Conservation (phyloP, 306 rosid genomes). For the Gleditsia sinensis region DNA sequence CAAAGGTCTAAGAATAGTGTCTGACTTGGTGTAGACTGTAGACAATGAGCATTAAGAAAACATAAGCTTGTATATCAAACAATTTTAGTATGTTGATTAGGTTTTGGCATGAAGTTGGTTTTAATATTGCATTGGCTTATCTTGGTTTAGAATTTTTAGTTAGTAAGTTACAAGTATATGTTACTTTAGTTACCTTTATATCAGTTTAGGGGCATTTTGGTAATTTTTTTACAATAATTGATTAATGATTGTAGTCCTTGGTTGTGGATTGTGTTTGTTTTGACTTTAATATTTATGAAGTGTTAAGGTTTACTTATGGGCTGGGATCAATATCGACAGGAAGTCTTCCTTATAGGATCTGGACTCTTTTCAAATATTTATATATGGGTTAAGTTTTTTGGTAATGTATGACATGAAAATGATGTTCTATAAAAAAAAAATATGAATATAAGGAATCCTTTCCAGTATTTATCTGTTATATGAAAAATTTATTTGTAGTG, state of each 20-base stretch:
- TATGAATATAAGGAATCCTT: background rate
- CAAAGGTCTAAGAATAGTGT: background rate
- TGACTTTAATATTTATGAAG: background rate
- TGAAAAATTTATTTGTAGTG: background rate
- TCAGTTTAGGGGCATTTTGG: no score
- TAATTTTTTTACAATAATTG: no score
- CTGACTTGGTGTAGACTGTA: no score
- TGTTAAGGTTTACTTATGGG: constrained; percentile 1
- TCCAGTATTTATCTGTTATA: constrained; percentile 9
- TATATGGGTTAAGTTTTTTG: background rate
- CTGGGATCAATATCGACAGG: background rate
- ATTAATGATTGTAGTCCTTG: background rate
- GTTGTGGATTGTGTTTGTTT: constrained; percentile 5
- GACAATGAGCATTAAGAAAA: no score
- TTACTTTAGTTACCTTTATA: no score
- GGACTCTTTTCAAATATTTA: background rate
- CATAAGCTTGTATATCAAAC: background rate
- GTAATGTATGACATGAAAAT: background rate
- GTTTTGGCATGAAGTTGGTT: no score
- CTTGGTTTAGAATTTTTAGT: no score
- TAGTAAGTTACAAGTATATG: no score
- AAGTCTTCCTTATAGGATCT: background rate
- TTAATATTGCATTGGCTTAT: no score
- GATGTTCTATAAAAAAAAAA: background rate
- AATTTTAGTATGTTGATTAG: no score